Evolutionary conservation across 495 filamentous ascomycete species (phyloP).

Genomic region (Stereocaulon alpinum): DNA sequence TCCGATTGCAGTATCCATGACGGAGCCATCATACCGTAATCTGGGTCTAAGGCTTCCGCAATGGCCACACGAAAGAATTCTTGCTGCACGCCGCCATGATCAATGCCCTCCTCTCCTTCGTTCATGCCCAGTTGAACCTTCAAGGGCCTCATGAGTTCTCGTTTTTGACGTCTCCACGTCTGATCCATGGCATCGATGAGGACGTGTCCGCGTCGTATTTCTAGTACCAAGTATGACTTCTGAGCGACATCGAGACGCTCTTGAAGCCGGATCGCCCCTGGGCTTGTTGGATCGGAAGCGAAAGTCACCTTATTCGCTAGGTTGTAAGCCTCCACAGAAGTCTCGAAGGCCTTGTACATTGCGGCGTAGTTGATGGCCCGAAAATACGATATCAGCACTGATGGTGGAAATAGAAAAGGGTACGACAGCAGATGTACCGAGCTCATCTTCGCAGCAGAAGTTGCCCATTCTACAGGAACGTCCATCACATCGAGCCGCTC

Average conservation of each 20-base stretch:
- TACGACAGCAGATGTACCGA: slow-evolving; percentile 69
- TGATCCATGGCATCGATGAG: slow-evolving; percentile 76
- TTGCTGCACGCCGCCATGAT: slow-evolving; percentile 89
- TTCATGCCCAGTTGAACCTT: slow-evolving; percentile 78
- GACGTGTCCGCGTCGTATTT: slow-evolving; percentile 59
- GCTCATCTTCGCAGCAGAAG: slow-evolving; percentile 42
- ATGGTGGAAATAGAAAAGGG: slow-evolving; percentile 67
- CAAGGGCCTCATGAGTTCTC: slow-evolving; percentile 73
- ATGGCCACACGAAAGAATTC: slow-evolving; percentile 86
- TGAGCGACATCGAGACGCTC: slow-evolving; percentile 53
- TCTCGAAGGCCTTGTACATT: slow-evolving; percentile 70
- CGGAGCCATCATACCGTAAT: slow-evolving; percentile 45
- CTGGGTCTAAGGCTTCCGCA: slow-evolving; percentile 62
- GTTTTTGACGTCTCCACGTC: slow-evolving; percentile 72
- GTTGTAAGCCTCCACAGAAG: slow-evolving; percentile 51
- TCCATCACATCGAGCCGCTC: slow-evolving; percentile 67
- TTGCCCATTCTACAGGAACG: slow-evolving; percentile 67
- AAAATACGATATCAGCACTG: slow-evolving; percentile 70
- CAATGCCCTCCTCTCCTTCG: slow-evolving; percentile 77
- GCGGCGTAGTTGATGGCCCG: slow-evolving; percentile 75
- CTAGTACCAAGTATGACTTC: slow-evolving; percentile 63
- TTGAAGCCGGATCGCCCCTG: slow-evolving; percentile 42
- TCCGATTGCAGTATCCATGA: neutral
- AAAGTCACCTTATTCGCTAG: slow-evolving; percentile 51
- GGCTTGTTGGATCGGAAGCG: slow-evolving; percentile 24